A percentile compares a stretch with the other conserved stretches of the same genome.
Evolutionary conservation across 805 yeast species (phyloP).

Genomic region (Kockiozyma suomiensis): DNA sequence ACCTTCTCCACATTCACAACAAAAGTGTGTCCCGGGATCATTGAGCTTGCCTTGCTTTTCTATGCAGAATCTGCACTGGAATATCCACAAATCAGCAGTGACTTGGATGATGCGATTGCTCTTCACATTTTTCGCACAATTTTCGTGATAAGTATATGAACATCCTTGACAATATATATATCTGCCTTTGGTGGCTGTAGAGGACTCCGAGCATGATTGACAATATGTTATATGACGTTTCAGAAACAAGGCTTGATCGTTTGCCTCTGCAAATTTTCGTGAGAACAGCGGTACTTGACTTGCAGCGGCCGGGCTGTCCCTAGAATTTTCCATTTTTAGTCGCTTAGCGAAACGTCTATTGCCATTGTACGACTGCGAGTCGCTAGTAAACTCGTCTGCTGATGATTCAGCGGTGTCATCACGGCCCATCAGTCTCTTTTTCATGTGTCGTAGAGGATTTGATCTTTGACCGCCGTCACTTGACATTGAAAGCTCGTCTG

Average conservation of each 20-base stretch:
- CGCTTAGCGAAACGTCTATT: too few species aligned
- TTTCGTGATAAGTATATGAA: constrained; percentile 23
- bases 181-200: not conserved
- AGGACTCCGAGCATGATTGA: constrained; percentile 2
- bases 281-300: not conserved
- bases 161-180: constrained; percentile 30
- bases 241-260: constrained; percentile 14
- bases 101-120: not conserved
- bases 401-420: too few species aligned
- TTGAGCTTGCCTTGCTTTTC: not conserved
- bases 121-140: not conserved
- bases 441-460: too few species aligned
- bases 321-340: too few species aligned
- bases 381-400: too few species aligned
- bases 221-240: constrained; percentile 17
- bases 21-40: constrained; percentile 14
- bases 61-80: constrained; percentile 20
- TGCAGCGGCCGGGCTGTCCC: not conserved
- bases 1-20: constrained; percentile 7
- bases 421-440: too few species aligned
- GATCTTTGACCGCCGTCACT: too few species aligned
- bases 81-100: constrained; percentile 7
- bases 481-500: too few species aligned
- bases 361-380: too few species aligned
- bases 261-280: constrained; percentile 2